These are phyloP conservation scores for Volvariella volvacea DNA, from an alignment of 1,284 basidiomycete genomes.

Conservation along the genomic window DNA sequence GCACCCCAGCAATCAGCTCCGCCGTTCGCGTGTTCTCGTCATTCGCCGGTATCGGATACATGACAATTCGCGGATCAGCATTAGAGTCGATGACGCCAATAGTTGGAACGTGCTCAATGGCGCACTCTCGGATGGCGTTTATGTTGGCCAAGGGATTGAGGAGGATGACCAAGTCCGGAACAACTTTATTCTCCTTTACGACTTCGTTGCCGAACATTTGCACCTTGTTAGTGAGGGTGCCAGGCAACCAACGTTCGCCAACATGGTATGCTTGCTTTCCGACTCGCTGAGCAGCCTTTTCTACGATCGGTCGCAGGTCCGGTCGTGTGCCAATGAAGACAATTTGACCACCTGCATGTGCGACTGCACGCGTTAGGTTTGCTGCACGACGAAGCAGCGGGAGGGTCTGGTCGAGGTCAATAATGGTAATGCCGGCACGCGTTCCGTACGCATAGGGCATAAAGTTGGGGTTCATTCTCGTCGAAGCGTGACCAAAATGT, in stretches of 20 bases:
- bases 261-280: conserved; percentile 79
- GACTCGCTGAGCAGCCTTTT: conserved; percentile 77
- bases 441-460: conserved; percentile 93
- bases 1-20: conserved; percentile 85
- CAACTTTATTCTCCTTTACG: conserved; percentile 51
- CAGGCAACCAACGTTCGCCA: conserved; percentile 88
- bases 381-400: conserved; percentile 89
- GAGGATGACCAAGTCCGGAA: conserved; percentile 85
- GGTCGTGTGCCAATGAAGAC: conserved; percentile 88
- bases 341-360: conserved; percentile 78
- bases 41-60: conserved; percentile 98
- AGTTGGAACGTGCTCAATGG: conserved; percentile 78
- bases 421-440: conserved; percentile 86
- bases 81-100: conserved; percentile 93
- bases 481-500: conserved; percentile 85
- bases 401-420: conserved; percentile 93
- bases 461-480: conserved; percentile 83
- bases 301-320: conserved; percentile 71
- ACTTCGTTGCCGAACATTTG: conserved; percentile 68
- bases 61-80: conserved; percentile 92
- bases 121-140: conserved; percentile 82
- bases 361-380: conserved; percentile 79
- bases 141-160: conserved; percentile 85
- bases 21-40: conserved; percentile 90
- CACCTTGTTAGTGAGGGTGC: conserved; percentile 87